phyloP scores from a whole-genome alignment of 2,329 filamentous ascomycete species.

The Cadophora sp. region DNA sequence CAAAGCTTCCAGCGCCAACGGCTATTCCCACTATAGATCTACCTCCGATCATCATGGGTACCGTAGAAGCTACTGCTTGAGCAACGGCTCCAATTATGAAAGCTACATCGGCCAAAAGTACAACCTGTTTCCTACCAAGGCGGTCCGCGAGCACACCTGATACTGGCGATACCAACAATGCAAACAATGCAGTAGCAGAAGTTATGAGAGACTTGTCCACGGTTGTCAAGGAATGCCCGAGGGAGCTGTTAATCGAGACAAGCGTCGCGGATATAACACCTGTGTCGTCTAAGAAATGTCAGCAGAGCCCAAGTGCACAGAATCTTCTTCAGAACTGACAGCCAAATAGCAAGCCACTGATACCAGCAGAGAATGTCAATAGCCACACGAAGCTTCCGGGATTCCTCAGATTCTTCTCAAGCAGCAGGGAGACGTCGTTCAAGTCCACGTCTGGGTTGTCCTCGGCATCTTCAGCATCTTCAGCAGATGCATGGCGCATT shows the following conservation, averaged over 20 bases:
- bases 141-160: constrained; percentile 69
- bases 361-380: constrained; percentile 68
- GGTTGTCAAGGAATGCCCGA: constrained; percentile 62
- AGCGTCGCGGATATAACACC: constrained; percentile 72
- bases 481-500: constrained; percentile 35
- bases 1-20: constrained; percentile 79
- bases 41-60: constrained; percentile 70
- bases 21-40: constrained; percentile 74
- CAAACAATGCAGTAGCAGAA: constrained; percentile 71
- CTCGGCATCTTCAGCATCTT: constrained; percentile 30
- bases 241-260: constrained; percentile 66
- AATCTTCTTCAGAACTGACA: constrained; percentile 53
- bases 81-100: constrained; percentile 72
- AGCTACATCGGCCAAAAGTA: constrained; percentile 68
- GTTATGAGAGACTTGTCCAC: constrained; percentile 75
- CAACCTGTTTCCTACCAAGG: constrained; percentile 66
- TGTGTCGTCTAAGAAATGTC: constrained; percentile 37
- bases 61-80: constrained; percentile 65
- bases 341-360: constrained; percentile 72
- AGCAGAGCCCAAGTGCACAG: background rate
- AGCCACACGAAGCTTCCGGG: constrained; percentile 62
- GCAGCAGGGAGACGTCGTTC: constrained; percentile 36
- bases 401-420: constrained; percentile 41
- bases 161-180: constrained; percentile 67
- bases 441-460: constrained; percentile 30